phyloP scores from a whole-genome alignment of 306 rosid genomes.

The Cucurbita moschata region DNA sequence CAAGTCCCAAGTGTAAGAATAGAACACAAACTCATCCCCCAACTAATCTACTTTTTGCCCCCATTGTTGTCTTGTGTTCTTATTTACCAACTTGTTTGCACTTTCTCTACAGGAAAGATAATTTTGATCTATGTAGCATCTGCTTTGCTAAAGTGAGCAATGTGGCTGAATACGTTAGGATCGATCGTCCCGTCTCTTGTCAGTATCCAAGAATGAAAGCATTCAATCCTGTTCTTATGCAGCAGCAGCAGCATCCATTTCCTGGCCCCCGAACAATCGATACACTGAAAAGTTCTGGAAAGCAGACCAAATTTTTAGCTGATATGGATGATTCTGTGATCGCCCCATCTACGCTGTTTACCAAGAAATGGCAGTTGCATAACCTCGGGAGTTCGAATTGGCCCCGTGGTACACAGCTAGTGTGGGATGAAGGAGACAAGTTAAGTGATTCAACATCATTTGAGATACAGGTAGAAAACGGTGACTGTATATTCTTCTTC shows the following conservation, averaged over 20 bases:
- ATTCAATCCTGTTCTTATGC: constrained; percentile 1
- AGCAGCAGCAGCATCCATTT: constrained; percentile 12
- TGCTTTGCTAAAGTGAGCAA: constrained; percentile 53
- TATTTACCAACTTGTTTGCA: not conserved
- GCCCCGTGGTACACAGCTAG: constrained; percentile 66
- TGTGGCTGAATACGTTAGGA: constrained; percentile 41
- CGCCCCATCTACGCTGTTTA: constrained; percentile 66
- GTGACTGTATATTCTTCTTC: not conserved
- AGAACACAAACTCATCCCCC: not conserved
- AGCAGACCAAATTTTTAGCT: constrained; percentile 37
- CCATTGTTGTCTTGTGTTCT: not conserved
- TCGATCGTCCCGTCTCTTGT: constrained; percentile 42
- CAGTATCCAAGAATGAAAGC: constrained; percentile 22
- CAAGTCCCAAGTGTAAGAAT: constrained; percentile 71
- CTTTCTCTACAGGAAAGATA: constrained; percentile 43
- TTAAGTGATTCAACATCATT: constrained; percentile 24
- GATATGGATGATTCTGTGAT: constrained; percentile 81
- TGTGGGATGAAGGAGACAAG: constrained; percentile 65
- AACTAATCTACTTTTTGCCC: not conserved
- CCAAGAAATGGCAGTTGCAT: constrained; percentile 87
- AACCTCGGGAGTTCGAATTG: constrained; percentile 55
- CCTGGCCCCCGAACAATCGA: constrained; percentile 14
- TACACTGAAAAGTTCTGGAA: constrained; percentile 8
- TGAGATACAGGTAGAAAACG: constrained; percentile 46
- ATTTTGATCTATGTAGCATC: constrained; percentile 71